phyloP scores from a whole-genome alignment of 148 eudicot genomes.

The Diospyros kaki region DNA sequence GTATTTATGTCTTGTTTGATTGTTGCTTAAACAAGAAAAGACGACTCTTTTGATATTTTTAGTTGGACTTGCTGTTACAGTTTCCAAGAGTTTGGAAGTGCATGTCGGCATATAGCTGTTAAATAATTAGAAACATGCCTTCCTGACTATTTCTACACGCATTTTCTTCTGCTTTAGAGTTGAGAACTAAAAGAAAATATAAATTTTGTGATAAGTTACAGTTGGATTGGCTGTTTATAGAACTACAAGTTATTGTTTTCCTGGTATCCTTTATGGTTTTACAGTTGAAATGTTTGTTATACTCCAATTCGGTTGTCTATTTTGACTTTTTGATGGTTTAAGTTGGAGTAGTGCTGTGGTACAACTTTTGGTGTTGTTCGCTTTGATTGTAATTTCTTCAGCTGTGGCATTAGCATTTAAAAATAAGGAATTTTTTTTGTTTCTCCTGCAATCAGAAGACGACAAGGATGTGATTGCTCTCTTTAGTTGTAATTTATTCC shows the following conservation, averaged over 20 bases:
- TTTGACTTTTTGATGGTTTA: not conserved
- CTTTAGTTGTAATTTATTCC: not conserved
- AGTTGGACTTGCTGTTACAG: not conserved
- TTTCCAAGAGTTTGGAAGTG: not conserved
- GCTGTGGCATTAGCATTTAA: not conserved
- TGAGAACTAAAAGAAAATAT: not conserved
- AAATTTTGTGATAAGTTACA: not conserved
- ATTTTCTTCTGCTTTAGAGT: not conserved
- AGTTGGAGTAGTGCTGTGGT: not conserved
- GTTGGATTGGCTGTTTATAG: not conserved
- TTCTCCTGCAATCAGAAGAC: not conserved
- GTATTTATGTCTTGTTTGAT: not conserved
- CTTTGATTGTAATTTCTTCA: not conserved
- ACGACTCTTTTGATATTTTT: not conserved
- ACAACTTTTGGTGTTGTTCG: not conserved
- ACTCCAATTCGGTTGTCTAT: not conserved
- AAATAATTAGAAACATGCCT: not conserved
- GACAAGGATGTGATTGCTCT: not conserved
- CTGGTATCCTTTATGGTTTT: not conserved
- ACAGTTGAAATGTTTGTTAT: not conserved
- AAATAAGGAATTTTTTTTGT: not conserved
- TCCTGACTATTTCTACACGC: not conserved
- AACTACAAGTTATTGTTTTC: not conserved
- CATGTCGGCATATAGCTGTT: too few species aligned
- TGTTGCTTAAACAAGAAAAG: not conserved